Evolutionary conservation across 2,329 filamentous ascomycete genomes (phyloP).

Genomic region (Fusarium sp.): DNA sequence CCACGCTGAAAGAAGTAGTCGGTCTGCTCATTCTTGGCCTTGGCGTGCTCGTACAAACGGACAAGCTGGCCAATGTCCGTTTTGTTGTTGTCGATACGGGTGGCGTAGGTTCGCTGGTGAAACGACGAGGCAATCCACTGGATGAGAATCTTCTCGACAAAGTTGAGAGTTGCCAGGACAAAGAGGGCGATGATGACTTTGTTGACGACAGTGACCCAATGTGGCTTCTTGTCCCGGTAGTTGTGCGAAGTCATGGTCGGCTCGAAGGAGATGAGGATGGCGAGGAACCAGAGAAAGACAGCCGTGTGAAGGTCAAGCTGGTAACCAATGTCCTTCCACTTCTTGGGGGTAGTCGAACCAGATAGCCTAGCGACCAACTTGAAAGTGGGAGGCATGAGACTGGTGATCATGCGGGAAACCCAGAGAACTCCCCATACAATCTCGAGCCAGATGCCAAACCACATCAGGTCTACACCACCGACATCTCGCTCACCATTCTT

Average conservation of each 20-base stretch:
- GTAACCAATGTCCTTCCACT: conserved; percentile 90
- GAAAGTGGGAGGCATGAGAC: conserved; percentile 60
- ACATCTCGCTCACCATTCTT: conserved; percentile 58
- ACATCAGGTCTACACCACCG: conserved; percentile 76
- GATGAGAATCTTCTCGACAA: conserved; percentile 91
- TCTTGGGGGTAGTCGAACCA: conserved; percentile 86
- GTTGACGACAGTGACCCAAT: conserved; percentile 83
- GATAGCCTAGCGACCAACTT: conserved; percentile 73
- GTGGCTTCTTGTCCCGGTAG: conserved; percentile 50
- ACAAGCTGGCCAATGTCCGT: conserved; percentile 78
- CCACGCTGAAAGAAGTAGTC: conserved; percentile 61
- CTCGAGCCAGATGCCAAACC: conserved; percentile 97
- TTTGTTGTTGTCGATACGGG: conserved; percentile 92
- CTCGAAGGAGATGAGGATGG: conserved; percentile 85
- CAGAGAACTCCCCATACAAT: conserved; percentile 93
- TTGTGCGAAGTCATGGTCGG: conserved; percentile 77
- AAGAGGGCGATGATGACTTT: conserved; percentile 90
- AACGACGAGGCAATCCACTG: conserved; percentile 96
- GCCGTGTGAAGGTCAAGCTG: conserved; percentile 87
- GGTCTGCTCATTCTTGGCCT: conserved; percentile 72
- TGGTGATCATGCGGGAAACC: conserved; percentile 71
- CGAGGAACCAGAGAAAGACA: conserved; percentile 92
- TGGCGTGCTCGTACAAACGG: conserved; percentile 74
- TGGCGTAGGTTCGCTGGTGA: conserved; percentile 89
- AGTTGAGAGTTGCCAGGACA: conserved; percentile 81